Conservation (phyloP, 257 asterid genomes). For the Nicotiana noctiflora region DNA sequence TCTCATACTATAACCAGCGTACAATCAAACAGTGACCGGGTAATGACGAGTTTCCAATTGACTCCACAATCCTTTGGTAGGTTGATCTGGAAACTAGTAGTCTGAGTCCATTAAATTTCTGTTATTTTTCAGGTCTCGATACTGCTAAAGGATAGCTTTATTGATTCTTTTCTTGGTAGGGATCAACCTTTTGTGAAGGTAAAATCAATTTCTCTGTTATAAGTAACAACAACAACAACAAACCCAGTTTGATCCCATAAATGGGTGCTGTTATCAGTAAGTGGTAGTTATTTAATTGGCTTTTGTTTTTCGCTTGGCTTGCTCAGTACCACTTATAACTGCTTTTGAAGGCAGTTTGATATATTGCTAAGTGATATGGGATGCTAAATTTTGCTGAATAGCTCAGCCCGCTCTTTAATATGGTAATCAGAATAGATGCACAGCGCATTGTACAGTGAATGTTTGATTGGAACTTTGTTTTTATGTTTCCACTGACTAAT, state of each 20-base stretch:
- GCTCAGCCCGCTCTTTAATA: background rate
- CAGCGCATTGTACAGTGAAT: background rate
- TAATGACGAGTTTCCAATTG: constrained; percentile 12
- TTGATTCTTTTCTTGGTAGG: constrained; percentile 57
- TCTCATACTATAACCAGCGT: constrained; percentile 76
- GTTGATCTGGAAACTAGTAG: background rate
- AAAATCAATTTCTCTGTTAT: background rate
- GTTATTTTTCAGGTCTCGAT: constrained; percentile 60
- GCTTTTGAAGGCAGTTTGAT: background rate
- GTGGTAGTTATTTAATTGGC: constrained; percentile 7
- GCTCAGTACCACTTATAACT: background rate
- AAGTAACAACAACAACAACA: no score
- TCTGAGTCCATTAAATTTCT: constrained; percentile 2
- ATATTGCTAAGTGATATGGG: background rate
- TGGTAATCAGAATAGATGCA: background rate
- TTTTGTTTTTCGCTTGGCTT: background rate
- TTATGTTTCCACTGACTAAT: background rate
- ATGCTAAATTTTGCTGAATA: background rate
- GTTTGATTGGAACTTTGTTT: background rate
- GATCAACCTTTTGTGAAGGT: constrained; percentile 80
- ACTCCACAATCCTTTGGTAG: background rate
- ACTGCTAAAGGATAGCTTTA: constrained; percentile 79
- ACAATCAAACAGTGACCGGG: constrained; percentile 71
- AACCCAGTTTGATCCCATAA: no score
- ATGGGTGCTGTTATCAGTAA: background rate